These are phyloP conservation scores for Boletus insuetus DNA, from an alignment of 768 basidiomycete species.

Conservation along the genomic window DNA sequence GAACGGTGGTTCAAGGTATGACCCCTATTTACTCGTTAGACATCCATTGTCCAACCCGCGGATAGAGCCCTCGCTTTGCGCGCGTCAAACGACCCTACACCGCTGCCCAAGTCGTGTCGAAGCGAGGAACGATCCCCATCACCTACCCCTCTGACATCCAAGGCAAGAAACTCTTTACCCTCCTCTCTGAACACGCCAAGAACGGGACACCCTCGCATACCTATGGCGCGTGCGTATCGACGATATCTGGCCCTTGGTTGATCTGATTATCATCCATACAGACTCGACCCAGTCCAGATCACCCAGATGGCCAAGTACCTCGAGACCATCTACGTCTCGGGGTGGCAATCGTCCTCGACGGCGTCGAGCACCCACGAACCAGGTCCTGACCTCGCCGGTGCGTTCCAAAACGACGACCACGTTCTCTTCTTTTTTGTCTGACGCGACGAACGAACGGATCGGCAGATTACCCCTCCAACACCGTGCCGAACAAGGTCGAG, in stretches of 20 bases:
- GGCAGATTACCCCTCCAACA: slow-evolving; percentile 95
- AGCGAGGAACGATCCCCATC: slow-evolving; percentile 84
- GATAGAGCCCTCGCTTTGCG: slow-evolving; percentile 83
- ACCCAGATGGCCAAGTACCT: slow-evolving; percentile 99
- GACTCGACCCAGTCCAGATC: slow-evolving; percentile 95
- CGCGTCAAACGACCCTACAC: slow-evolving; percentile 89
- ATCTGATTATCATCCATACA: slow-evolving; percentile 30
- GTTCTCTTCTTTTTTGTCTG: background rate
- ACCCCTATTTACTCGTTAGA: slow-evolving; percentile 9
- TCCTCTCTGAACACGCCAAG: slow-evolving; percentile 75
- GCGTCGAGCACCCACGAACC: slow-evolving; percentile 94
- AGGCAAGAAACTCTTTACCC: slow-evolving; percentile 82
- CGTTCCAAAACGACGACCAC: slow-evolving; percentile 13
- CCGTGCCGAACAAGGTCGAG: slow-evolving; percentile 98
- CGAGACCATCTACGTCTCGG: slow-evolving; percentile 98
- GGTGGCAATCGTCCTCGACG: slow-evolving; percentile 92
- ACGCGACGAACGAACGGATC: background rate
- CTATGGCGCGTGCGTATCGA: slow-evolving; percentile 87
- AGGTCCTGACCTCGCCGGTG: slow-evolving; percentile 96
- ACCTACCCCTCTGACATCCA: slow-evolving; percentile 82
- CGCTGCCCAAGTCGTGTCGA: slow-evolving; percentile 89
- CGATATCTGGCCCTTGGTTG: slow-evolving; percentile 21
- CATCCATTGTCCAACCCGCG: background rate
- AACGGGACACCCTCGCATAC: slow-evolving; percentile 86
- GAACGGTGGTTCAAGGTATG: slow-evolving; percentile 92